A percentile compares a stretch with the other conserved stretches of the same genome.
Evolutionary conservation across 352 stramenopile genomes (phyloP).

Genomic region (Globisporangium perplexum): DNA sequence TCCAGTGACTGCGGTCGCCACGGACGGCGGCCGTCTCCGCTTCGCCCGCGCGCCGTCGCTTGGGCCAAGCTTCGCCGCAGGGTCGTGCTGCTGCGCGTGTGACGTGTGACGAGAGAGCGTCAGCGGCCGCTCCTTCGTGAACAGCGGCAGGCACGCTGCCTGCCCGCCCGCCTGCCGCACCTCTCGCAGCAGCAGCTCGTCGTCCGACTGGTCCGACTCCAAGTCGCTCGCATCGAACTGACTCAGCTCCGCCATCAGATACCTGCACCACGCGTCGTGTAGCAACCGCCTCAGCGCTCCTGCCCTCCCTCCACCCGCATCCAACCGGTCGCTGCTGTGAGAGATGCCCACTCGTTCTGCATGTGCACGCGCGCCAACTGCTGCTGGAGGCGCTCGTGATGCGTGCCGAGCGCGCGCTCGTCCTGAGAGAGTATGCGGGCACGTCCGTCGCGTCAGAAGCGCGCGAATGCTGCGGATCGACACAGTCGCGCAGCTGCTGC

Average conservation of each 20-base stretch:
- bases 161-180: background rate
- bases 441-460: too few relatives aligned
- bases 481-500: too few relatives aligned
- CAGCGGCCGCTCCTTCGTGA: background rate
- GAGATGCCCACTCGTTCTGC: conserved; percentile 2
- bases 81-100: background rate
- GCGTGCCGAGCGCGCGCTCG: background rate
- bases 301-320: background rate
- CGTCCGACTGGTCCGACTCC: conserved; percentile 2
- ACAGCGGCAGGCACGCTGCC: too few relatives aligned
- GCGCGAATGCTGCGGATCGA: too few relatives aligned
- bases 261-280: background rate
- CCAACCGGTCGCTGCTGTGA: background rate
- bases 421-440: background rate
- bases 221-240: conserved; percentile 1
- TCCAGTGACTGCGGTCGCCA: background rate
- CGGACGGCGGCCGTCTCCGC: background rate
- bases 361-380: background rate
- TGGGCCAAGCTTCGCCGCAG: background rate
- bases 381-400: background rate
- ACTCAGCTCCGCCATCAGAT: background rate
- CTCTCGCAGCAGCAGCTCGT: background rate
- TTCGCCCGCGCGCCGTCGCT: background rate
- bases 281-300: background rate
- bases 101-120: background rate